A percentile compares a stretch with the other conserved stretches of the same genome.
These are phyloP conservation scores for Plantago lanceolata DNA, from an alignment of 305 asterid species.

Conservation along the genomic window DNA sequence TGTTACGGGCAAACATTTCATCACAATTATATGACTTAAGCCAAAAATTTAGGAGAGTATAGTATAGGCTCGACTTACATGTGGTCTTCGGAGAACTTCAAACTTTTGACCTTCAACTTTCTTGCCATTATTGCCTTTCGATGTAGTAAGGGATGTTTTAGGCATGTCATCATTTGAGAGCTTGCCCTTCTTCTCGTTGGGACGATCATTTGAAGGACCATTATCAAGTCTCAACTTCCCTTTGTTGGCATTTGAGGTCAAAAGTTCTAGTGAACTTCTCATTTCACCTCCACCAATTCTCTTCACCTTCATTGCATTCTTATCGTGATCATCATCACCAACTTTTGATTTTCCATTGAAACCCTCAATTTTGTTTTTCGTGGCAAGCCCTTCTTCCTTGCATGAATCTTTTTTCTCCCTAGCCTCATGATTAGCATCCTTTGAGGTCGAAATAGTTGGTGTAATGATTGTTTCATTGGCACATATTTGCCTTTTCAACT, in stretches of 20 bases:
- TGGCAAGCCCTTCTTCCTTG: neutral
- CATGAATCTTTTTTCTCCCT: too few species aligned
- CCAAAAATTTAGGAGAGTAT: constrained; percentile 23
- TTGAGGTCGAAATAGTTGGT: too few species aligned
- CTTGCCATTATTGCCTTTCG: constrained; percentile 26
- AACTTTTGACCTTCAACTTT: constrained; percentile 36
- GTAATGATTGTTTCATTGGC: neutral
- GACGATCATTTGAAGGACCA: constrained; percentile 24
- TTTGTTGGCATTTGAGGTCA: constrained; percentile 19
- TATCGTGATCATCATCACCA: constrained; percentile 4
- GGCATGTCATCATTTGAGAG: constrained; percentile 24
- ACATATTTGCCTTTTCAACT: constrained; percentile 1
- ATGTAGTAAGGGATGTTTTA: constrained; percentile 9
- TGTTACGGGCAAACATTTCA: constrained; percentile 4
- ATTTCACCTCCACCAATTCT: constrained; percentile 21
- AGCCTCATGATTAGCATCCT: too few species aligned
- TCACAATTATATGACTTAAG: constrained; percentile 16
- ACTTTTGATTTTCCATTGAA: neutral
- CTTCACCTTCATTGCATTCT: constrained; percentile 16
- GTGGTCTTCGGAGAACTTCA: constrained; percentile 62
- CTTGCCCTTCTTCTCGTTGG: constrained; percentile 25
- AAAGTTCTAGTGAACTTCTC: constrained; percentile 18
- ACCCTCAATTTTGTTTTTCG: neutral
- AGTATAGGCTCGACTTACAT: constrained; percentile 56
- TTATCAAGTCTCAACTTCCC: constrained; percentile 27